These are phyloP conservation scores for Saururus chinensis DNA, from an alignment of 164 flowering plant genomes.

Conservation along the genomic window DNA sequence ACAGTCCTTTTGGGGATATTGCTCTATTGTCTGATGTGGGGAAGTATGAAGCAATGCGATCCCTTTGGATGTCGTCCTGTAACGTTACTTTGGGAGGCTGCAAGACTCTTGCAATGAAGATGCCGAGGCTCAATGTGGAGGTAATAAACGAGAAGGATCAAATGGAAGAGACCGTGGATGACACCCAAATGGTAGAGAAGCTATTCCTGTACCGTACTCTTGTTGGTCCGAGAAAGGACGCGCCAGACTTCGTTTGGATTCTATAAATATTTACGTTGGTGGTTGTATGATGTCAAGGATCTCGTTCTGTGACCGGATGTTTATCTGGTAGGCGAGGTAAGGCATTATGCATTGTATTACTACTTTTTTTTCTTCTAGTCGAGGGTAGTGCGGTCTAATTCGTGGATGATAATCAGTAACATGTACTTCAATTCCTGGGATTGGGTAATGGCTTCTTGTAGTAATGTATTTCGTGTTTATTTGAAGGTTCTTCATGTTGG, in stretches of 20 bases:
- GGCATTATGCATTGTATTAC: not conserved
- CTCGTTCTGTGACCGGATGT: not conserved
- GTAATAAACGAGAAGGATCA: constrained; percentile 49
- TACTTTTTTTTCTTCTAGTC: not conserved
- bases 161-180: constrained; percentile 24
- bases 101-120: constrained; percentile 58
- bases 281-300: not conserved
- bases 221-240: constrained; percentile 61
- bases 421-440: not conserved
- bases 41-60: constrained; percentile 99
- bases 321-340: constrained; percentile 1
- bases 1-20: constrained; percentile 69
- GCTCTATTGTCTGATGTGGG: constrained; percentile 71
- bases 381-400: not conserved
- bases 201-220: constrained; percentile 72
- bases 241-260: constrained; percentile 61
- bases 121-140: constrained; percentile 82
- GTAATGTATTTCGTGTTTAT: not conserved
- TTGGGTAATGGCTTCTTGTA: not conserved
- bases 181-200: constrained; percentile 57
- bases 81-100: constrained; percentile 72
- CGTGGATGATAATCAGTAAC: not conserved
- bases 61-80: constrained; percentile 99
- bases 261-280: constrained; percentile 1
- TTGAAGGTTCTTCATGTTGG: not conserved